Evolutionary conservation across 345 rosid species (phyloP), one percentile per base, ranked within the genome.

Genomic region (Aquilaria yunnanensis): DNA sequence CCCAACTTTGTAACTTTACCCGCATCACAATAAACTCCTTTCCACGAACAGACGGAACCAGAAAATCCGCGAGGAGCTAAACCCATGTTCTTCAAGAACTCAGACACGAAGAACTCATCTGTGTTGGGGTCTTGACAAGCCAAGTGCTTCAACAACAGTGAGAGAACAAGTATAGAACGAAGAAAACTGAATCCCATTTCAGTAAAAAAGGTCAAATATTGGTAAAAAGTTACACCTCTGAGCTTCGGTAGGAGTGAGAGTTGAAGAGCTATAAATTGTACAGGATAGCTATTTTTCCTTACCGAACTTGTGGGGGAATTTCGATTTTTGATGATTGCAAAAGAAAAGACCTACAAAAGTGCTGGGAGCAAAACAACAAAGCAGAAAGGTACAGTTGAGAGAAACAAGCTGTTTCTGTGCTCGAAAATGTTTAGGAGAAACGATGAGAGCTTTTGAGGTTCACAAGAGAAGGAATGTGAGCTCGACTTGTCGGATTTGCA

Each of bases 111-210:
- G 74, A 67, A 93, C 55, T 74, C 96, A 83, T 93, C 98, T 54
- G 97, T 85, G 67, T 93, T 93, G 64, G 96, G 96, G 57, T 80
- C 82, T 80, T 84, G 96, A 74, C 82, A 81, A 65, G 65, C 52
- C 51, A 78, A 55, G 60, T 78, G 83, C 63, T 79, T 81, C 50
- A 83, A 78, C 63, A 82, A 76, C 71, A 88, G 61, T 56, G 88
- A 54, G 66, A 92, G 77, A 77, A 87, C 67, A 70, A 89, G 74
- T 31, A 85, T 51, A 62, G 59, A 85, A 72, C 75, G 60, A 54
- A 83, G 71, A 14, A 78, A 70, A 59, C 82, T 60, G 74, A 83
- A 60, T 74, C 81, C 94, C 97, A 93, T 92, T 70, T 61, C 71
- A 63, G 68, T 32, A 47, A 33, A 9, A 61, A 60, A 56, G 57